Conservation (phyloP, 1,284 basidiomycete genomes). For the Taiwanofungus camphoratus region DNA sequence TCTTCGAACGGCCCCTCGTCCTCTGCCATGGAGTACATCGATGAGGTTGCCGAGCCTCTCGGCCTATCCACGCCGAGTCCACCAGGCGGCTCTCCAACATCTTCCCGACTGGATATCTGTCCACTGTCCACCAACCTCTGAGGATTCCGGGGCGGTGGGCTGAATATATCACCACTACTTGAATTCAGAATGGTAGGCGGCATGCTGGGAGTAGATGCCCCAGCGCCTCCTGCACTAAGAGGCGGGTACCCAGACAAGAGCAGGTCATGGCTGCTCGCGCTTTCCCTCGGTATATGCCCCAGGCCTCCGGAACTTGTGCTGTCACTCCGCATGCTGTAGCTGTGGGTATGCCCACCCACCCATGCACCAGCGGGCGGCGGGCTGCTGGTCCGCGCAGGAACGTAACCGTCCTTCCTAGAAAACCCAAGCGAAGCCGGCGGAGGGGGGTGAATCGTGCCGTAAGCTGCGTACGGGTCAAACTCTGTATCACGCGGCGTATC, state of each 20-base stretch:
- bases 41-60: constrained; percentile 14
- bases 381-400: constrained; percentile 39
- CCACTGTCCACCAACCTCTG: constrained; percentile 18
- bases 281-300: constrained; percentile 43
- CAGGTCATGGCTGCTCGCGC: constrained; percentile 60
- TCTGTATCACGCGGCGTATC: constrained; percentile 25
- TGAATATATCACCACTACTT: constrained; percentile 23
- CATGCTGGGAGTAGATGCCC: constrained; percentile 19
- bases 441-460: constrained; percentile 28
- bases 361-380: constrained; percentile 35
- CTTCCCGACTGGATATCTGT: constrained; percentile 14
- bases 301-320: constrained; percentile 21
- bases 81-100: constrained; percentile 39
- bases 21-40: constrained; percentile 29
- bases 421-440: constrained; percentile 23
- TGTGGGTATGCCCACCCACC: constrained; percentile 21
- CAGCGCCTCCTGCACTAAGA: too few species aligned
- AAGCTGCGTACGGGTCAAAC: constrained; percentile 55
- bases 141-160: constrained; percentile 43
- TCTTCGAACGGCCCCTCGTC: constrained; percentile 41
- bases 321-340: constrained; percentile 17
- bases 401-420: constrained; percentile 34
- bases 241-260: constrained; percentile 43
- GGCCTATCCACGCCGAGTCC: constrained; percentile 34
- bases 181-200: constrained; percentile 13